phyloP scores from a whole-genome alignment of 768 basidiomycete species.

The Austroboletus festivus region DNA sequence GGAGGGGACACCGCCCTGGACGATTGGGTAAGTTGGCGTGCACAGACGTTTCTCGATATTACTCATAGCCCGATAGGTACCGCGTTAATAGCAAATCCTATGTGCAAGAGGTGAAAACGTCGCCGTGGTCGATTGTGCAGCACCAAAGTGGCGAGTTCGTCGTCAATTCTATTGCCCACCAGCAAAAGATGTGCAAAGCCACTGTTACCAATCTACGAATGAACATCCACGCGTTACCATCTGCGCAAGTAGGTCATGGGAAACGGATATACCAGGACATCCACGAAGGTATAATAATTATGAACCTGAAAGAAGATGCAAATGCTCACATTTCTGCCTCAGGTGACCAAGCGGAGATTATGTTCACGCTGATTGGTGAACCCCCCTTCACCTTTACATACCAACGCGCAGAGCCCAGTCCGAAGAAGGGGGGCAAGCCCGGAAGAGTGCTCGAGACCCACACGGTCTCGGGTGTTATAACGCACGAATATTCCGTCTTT shows the following conservation, averaged over 20 bases:
- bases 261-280: slow-evolving; percentile 80
- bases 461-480: slow-evolving; percentile 76
- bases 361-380: slow-evolving; percentile 85
- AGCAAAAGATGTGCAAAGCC: slow-evolving; percentile 89
- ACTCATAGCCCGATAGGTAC: slow-evolving; percentile 51
- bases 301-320: background rate
- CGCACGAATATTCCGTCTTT: slow-evolving; percentile 82
- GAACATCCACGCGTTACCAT: slow-evolving; percentile 77
- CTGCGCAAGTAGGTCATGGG: slow-evolving; percentile 86
- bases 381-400: slow-evolving; percentile 97
- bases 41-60: background rate
- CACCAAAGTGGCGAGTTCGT: slow-evolving; percentile 80
- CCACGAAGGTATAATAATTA: slow-evolving; percentile 63
- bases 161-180: slow-evolving; percentile 87
- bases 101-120: slow-evolving; percentile 69
- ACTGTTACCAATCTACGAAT: slow-evolving; percentile 72
- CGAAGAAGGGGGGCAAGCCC: slow-evolving; percentile 64
- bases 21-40: slow-evolving; percentile 57
- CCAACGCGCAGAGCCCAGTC: slow-evolving; percentile 72
- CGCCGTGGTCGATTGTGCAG: slow-evolving; percentile 83
- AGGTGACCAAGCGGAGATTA: slow-evolving; percentile 93
- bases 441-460: slow-evolving; percentile 89
- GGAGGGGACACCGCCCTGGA: slow-evolving; percentile 93
- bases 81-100: slow-evolving; percentile 73
- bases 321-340: slow-evolving; percentile 2